These are phyloP conservation scores for Entelexis sorbosivorans DNA, from an alignment of 1,139 yeast genomes.

Conservation along the genomic window DNA sequence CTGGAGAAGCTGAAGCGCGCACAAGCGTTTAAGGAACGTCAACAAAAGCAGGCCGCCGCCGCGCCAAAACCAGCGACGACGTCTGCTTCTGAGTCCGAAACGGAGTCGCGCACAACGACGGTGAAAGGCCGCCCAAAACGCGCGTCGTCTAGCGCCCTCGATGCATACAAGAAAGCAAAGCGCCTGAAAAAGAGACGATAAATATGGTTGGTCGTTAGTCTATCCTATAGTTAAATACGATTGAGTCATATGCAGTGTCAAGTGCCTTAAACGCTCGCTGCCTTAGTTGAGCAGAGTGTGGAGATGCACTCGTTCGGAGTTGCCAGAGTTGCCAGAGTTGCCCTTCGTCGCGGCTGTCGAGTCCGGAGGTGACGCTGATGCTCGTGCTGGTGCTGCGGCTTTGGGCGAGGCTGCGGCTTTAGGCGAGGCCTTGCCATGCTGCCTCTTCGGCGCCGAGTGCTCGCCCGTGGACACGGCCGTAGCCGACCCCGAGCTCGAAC, in stretches of 20 bases:
- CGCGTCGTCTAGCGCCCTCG: slow-evolving; percentile 11
- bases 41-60: not conserved
- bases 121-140: slow-evolving; percentile 2
- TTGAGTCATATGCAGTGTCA: not conserved
- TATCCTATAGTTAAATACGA: not conserved
- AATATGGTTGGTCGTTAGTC: not conserved
- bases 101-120: slow-evolving; percentile 12
- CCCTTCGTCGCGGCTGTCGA: not conserved
- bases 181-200: slow-evolving; percentile 2
- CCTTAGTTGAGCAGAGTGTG: slow-evolving; percentile 10
- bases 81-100: slow-evolving; percentile 14
- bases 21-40: not conserved
- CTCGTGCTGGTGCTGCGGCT: not conserved
- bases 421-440: not conserved
- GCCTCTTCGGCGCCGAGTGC: not conserved
- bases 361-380: too few relatives aligned
- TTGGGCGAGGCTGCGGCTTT: not conserved
- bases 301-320: slow-evolving; percentile 11
- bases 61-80: not conserved
- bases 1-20: slow-evolving; percentile 8
- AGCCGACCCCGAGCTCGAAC: not conserved
- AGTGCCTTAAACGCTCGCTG: not conserved
- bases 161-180: slow-evolving; percentile 17
- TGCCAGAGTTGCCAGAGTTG: not conserved
- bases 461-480: not conserved